Evolutionary conservation across 163 green algal species (phyloP), one percentile per base, ranked within the genome.

Genomic region (Chlamydomonas reinhardtii): DNA sequence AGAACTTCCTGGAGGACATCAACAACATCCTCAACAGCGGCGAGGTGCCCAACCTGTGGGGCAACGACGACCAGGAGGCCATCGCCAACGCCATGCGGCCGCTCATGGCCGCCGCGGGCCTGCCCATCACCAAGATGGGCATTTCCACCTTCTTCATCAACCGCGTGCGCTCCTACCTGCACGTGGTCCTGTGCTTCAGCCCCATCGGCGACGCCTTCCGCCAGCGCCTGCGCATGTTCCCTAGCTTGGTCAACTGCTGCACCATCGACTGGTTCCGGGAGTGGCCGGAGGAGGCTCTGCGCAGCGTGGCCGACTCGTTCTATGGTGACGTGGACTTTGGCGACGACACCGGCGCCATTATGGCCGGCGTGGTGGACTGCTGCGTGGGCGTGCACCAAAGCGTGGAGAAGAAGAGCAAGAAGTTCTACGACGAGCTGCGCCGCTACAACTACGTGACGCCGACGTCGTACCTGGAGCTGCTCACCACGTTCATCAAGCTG

Each of bases 251-350:
- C 80, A 97, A 97, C 91, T 97, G 95, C 94, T 96, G 93, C 90
- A 97, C 95, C 35, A 97, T 98, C 75, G 95, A 98, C 94, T 98
- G 94, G 94, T 96, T 96, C 93, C 84, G 87, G 29, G 94, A 97
- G 90, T 98, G 95, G 95, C 95, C 95, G 8, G 52, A 91, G 6
- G 94, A 98, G 84, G 95, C 95, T 29, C 92, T 98, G 35, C 75
- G 76, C 17, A 94, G 84, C 25, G 95, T 97, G 0, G 95, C 95
- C 8, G 85, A 73, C 12, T 92, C 65, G 65, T 96, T 95, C 89
- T 94, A 91, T 76, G n/a, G 76, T 35, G 90, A 94, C n/a, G 61
- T 93, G 16, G 82, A 93, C 25, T 66, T 93, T 22, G 84, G 81
- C 62, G 72, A 85, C 72, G 70, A 86, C 22, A 39, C 6, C 79